Base-by-base conservation (phyloP, 306 rosid species). In the Psophocarpus tetragonolobus region DNA sequence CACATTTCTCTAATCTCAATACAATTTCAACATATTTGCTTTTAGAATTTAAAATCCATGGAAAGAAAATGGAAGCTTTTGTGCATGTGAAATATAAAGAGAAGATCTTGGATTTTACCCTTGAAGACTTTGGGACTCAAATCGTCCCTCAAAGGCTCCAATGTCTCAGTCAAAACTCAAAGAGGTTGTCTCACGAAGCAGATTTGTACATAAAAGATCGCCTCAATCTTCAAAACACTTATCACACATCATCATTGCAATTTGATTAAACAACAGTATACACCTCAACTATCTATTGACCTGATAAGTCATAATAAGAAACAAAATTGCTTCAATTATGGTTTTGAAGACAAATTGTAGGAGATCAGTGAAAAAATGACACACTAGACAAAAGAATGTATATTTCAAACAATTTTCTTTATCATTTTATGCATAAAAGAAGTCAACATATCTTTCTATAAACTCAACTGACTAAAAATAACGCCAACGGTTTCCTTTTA, bases 171-270 rank as follows among this genome's bases (percentile, higher is more conserved):
- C 85, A 85, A 83, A n/a, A n/a, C n/a, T 29, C 4, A 2, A 29
- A 4, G 84, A 82, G 85, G 85, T 62, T 73, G 89, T 80, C 86
- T 79, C 86, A 88, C 21, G 82, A 69, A 81, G 91, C 68, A 50
- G 79, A 84, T 84, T 77, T 82, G 87, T 61, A 79, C 80, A 81
- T 33, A 75, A 86, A 79, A 82, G 83, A 72, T 82, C 77, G 81
- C 83, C 84, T 84, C 82, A 77, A 80, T 77, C 91, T 83, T 83
- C 85, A 38, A 86, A 88, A 81, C 78, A 90, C 38, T 87, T 82
- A 85, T 88, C 86, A 90, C 94, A 92, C 92, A 87, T 90, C 96
- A 85, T 87, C 96, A 87, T 89, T 87, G 90, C 89, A 86, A 84
- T 88, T 94, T 91, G 96, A 84, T 89, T 64, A 79, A 72, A 83